Evolutionary conservation across 129 eudicot species (phyloP).

Genomic region (Lonicera japonica): DNA sequence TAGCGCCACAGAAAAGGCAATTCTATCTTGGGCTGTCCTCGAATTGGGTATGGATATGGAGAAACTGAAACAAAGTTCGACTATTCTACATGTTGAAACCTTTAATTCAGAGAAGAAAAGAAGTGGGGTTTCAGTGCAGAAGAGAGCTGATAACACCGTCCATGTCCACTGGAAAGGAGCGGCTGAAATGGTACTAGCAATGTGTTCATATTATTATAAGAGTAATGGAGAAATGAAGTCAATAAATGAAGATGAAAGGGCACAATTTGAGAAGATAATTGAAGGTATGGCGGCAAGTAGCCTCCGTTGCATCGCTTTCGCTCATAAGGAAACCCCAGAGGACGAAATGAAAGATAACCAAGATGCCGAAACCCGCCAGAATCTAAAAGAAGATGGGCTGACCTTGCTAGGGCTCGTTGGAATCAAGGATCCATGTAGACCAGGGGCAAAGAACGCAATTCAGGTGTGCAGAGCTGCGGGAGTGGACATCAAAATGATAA

Average conservation of each 20-base stretch:
- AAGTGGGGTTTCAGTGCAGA: slow-evolving; percentile 54
- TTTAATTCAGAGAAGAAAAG: slow-evolving; percentile 76
- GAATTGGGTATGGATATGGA: slow-evolving; percentile 68
- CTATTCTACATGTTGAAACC: slow-evolving; percentile 56
- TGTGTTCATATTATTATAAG: slow-evolving; percentile 54
- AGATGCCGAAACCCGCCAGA: slow-evolving; percentile 14
- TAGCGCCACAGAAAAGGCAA: slow-evolving; percentile 87
- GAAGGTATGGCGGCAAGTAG: slow-evolving; percentile 91
- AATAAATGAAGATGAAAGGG: slow-evolving; percentile 33
- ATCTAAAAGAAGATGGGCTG: slow-evolving; percentile 38
- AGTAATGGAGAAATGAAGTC: slow-evolving; percentile 24
- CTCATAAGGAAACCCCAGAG: slow-evolving; percentile 35
- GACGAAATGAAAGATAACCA: slow-evolving; percentile 13
- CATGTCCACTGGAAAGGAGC: slow-evolving; percentile 94
- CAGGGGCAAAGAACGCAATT: slow-evolving; percentile 66
- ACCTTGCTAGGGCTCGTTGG: slow-evolving; percentile 75
- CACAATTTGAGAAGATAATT: slow-evolving; percentile 49
- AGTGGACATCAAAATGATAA: slow-evolving; percentile 74
- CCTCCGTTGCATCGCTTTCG: slow-evolving; percentile 89
- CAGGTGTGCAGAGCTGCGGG: slow-evolving; percentile 68
- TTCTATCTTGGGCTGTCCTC: slow-evolving; percentile 71
- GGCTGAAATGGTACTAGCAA: slow-evolving; percentile 76
- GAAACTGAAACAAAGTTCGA: slow-evolving; percentile 35
- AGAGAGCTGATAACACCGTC: slow-evolving; percentile 21
- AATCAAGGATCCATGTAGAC: slow-evolving; percentile 78